Conservation (phyloP, 768 basidiomycete species). For the Amanita muscaria region DNA sequence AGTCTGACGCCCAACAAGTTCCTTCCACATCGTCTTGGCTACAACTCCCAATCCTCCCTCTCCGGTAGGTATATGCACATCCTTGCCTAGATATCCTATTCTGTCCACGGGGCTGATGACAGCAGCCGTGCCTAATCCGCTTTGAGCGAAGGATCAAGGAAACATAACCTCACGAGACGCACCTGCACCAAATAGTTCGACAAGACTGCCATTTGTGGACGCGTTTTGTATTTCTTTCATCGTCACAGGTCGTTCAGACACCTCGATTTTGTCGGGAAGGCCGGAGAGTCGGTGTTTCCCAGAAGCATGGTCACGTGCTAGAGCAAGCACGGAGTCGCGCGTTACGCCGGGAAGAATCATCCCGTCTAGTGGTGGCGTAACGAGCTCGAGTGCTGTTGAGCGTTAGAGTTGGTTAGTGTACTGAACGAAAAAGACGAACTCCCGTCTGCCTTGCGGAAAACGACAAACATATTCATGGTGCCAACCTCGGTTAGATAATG, state of each 20-base stretch:
- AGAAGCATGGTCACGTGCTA: slow-evolving; percentile 57
- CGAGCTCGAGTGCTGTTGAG: slow-evolving; percentile 61
- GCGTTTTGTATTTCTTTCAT: slow-evolving; percentile 67
- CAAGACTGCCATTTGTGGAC: slow-evolving; percentile 50
- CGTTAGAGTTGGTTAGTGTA: neutral
- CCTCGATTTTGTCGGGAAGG: slow-evolving; percentile 45
- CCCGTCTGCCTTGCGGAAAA: slow-evolving; percentile 63
- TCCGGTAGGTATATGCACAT: slow-evolving; percentile 55
- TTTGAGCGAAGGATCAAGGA: neutral
- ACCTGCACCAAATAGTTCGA: slow-evolving; percentile 82
- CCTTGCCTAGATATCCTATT: slow-evolving; percentile 65
- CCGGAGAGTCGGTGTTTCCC: slow-evolving; percentile 33
- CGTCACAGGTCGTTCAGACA: slow-evolving; percentile 63
- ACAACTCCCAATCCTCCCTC: slow-evolving; percentile 75
- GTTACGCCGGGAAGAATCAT: slow-evolving; percentile 92
- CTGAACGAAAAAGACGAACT: slow-evolving; percentile 25
- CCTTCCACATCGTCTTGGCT: slow-evolving; percentile 59
- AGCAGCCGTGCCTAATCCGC: slow-evolving; percentile 62
- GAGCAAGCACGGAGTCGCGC: slow-evolving; percentile 71
- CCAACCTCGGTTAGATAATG: slow-evolving; percentile 64
- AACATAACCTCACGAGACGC: slow-evolving; percentile 15
- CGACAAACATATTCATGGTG: slow-evolving; percentile 89
- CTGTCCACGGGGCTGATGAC: slow-evolving; percentile 64
- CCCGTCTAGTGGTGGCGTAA: slow-evolving; percentile 86
- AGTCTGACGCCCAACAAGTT: slow-evolving; percentile 75